Conservation (phyloP, 345 rosid species). For the sweet orange (Citrus sinensis) region DVS_A1.0 CM039163.1:43995001-43995500, state of each 20-base stretch:
- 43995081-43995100: too few species aligned
- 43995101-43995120: too few species aligned
- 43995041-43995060: conserved; percentile 15
- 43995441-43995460: too few species aligned
- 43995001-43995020: background rate
- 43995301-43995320: background rate
- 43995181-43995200: conserved; percentile 41
- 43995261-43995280: conserved; percentile 53
- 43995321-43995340: background rate
- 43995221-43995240: conserved; percentile 97
- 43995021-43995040: conserved; percentile 15
- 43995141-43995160: too few species aligned
- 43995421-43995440: too few species aligned
- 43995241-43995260: conserved; percentile 97
- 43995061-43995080: background rate
- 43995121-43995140: too few species aligned
- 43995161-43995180: too few species aligned
- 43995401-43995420: too few species aligned
- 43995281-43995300: background rate
- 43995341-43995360: background rate
- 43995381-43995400: too few species aligned
- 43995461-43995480: too few species aligned
- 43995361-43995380: too few species aligned
- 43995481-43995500: too few species aligned
- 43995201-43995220: conserved; percentile 98